phyloP scores from a whole-genome alignment of 176 grass and related monocot genomes.

The Bolboschoenus planiculmis region DNA sequence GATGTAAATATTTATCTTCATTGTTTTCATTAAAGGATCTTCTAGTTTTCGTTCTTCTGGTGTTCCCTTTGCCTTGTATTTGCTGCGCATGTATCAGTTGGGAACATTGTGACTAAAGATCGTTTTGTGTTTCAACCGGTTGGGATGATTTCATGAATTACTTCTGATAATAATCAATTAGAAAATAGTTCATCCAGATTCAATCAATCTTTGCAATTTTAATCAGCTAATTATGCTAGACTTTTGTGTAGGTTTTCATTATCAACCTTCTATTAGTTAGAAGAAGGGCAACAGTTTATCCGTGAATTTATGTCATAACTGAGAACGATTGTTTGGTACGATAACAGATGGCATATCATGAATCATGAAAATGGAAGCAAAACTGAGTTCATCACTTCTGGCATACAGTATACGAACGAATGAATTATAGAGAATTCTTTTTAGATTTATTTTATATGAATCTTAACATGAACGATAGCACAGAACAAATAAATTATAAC shows the following conservation, averaged over 20 bases:
- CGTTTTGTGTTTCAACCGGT: too few species aligned
- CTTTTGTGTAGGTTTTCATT: background rate
- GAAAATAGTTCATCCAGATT: too few species aligned
- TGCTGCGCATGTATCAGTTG: background rate
- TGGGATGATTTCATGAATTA: too few species aligned
- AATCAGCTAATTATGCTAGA: background rate
- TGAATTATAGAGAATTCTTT: too few species aligned
- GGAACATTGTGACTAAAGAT: too few species aligned
- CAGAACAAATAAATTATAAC: too few species aligned
- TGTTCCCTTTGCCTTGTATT: background rate
- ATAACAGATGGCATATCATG: constrained; percentile 1
- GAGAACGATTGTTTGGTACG: background rate
- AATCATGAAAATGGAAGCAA: background rate
- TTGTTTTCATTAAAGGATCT: background rate
- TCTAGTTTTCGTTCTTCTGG: background rate
- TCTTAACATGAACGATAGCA: too few species aligned
- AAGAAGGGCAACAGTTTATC: background rate
- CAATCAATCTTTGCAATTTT: too few species aligned
- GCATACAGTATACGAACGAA: too few species aligned
- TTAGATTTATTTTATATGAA: too few species aligned
- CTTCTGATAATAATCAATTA: too few species aligned
- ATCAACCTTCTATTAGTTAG: background rate
- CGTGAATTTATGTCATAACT: background rate
- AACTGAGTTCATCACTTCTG: background rate
- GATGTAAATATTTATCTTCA: background rate